Evolutionary conservation across 2,329 filamentous ascomycete species (phyloP).

Genomic region (Rhytidhysteron rufulum): DNA sequence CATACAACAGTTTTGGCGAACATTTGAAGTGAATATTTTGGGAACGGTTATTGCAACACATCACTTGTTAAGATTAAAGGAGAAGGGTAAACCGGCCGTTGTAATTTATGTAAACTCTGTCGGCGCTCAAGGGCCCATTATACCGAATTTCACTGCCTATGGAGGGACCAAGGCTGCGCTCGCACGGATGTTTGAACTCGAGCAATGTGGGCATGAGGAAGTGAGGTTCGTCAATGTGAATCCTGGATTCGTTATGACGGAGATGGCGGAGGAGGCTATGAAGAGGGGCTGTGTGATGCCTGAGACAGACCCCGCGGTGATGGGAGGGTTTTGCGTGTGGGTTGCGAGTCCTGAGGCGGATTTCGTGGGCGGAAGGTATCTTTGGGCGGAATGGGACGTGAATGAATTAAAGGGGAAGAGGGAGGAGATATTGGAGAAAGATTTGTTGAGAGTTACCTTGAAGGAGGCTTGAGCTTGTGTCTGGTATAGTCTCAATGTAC

Average conservation of each 20-base stretch:
- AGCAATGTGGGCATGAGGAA: constrained; percentile 29
- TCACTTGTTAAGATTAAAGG: neutral
- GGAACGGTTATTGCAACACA: neutral
- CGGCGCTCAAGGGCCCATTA: neutral
- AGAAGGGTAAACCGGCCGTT: neutral
- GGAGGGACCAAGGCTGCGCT: constrained; percentile 24
- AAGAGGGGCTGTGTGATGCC: neutral
- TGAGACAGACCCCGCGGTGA: neutral
- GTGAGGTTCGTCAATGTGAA: constrained; percentile 33
- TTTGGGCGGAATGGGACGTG: constrained; percentile 20
- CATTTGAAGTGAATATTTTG: constrained; percentile 1
- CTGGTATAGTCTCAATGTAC: neutral
- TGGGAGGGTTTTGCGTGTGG: constrained; percentile 5
- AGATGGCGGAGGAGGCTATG: constrained; percentile 12
- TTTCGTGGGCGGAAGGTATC: constrained; percentile 5
- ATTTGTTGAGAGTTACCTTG: neutral
- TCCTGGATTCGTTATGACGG: constrained; percentile 33
- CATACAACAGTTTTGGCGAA: neutral
- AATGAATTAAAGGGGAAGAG: constrained; percentile 16
- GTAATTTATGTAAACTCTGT: neutral
- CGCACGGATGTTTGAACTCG: constrained; percentile 29
- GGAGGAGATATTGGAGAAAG: constrained; percentile 12
- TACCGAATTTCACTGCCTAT: constrained; percentile 15
- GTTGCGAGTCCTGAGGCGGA: constrained; percentile 3
- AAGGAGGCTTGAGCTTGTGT: neutral